phyloP scores from a whole-genome alignment of 2,329 filamentous ascomycete genomes.

The Calonectria henricotiae region DNA sequence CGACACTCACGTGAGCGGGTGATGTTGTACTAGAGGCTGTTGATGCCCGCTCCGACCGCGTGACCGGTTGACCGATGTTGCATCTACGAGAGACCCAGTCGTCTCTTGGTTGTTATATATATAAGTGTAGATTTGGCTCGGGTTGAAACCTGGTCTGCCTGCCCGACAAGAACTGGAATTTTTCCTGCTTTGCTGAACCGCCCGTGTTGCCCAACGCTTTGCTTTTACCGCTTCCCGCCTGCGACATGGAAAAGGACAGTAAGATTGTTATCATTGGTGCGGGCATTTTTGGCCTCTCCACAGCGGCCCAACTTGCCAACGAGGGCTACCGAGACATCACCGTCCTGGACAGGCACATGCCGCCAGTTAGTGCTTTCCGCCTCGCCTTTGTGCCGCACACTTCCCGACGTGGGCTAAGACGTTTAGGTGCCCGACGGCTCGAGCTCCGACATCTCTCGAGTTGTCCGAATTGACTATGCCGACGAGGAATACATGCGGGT shows the following conservation, averaged over 20 bases:
- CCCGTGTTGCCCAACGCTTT: background rate
- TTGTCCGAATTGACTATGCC: slow-evolving; percentile 72
- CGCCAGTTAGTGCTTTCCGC: slow-evolving; percentile 47
- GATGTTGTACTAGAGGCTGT: background rate
- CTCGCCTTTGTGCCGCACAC: background rate
- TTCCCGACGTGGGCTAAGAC: background rate
- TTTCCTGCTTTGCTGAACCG: background rate
- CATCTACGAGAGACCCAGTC: slow-evolving; percentile 13
- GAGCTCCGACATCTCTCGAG: slow-evolving; percentile 58
- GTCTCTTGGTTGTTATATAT: slow-evolving; percentile 2
- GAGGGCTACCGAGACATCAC: slow-evolving; percentile 57
- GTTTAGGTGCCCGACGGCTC: slow-evolving; percentile 54
- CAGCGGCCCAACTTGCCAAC: slow-evolving; percentile 50
- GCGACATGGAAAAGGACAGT: slow-evolving; percentile 6
- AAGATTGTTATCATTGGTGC: slow-evolving; percentile 54
- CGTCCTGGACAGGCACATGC: slow-evolving; percentile 55
- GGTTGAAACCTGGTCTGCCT: background rate
- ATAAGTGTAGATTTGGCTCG: slow-evolving; percentile 8
- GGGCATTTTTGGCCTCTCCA: slow-evolving; percentile 54
- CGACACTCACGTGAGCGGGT: slow-evolving; percentile 17
- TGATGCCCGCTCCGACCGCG: slow-evolving; percentile 14
- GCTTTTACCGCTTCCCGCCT: slow-evolving; percentile 1
- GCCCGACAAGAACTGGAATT: background rate
- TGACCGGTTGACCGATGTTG: slow-evolving; percentile 26
- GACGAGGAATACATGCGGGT: slow-evolving; percentile 74